A percentile compares a stretch with the other conserved stretches of the same genome.
phyloP scores from a whole-genome alignment of 306 rosid genomes.

The Lathyrus sativus region DNA sequence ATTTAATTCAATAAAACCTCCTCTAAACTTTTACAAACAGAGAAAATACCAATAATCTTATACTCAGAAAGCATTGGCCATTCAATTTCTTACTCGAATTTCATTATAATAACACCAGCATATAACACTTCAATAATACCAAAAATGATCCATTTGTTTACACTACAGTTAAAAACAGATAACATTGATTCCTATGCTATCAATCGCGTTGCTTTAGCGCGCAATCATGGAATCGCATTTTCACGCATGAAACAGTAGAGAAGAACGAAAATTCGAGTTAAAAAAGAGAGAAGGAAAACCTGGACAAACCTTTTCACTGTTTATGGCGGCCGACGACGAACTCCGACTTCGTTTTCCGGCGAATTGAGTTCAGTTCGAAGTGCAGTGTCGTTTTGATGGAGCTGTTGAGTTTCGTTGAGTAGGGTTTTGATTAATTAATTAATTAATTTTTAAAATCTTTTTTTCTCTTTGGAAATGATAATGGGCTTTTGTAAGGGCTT shows the following conservation, averaged over 20 bases:
- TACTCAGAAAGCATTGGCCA: neutral
- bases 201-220: neutral
- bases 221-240: neutral
- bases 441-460: too few species aligned
- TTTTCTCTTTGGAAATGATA: neutral
- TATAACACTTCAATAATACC: neutral
- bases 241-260: neutral
- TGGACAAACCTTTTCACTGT: neutral
- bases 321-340: neutral
- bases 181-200: neutral
- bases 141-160: neutral
- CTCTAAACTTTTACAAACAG: neutral
- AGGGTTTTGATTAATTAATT: neutral
- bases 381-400: constrained; percentile 6
- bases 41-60: neutral
- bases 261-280: neutral
- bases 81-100: too few species aligned
- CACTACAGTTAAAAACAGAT: neutral
- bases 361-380: neutral
- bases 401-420: neutral
- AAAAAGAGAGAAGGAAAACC: neutral
- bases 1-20: neutral
- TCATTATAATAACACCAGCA: too few species aligned
- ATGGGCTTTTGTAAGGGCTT: neutral
- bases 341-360: constrained; percentile 5